A percentile compares a stretch with the other conserved stretches of the same genome.
These are phyloP conservation scores for Scytalidium sp. DNA, from an alignment of 2,329 filamentous ascomycete genomes.

Conservation along the genomic window DNA sequence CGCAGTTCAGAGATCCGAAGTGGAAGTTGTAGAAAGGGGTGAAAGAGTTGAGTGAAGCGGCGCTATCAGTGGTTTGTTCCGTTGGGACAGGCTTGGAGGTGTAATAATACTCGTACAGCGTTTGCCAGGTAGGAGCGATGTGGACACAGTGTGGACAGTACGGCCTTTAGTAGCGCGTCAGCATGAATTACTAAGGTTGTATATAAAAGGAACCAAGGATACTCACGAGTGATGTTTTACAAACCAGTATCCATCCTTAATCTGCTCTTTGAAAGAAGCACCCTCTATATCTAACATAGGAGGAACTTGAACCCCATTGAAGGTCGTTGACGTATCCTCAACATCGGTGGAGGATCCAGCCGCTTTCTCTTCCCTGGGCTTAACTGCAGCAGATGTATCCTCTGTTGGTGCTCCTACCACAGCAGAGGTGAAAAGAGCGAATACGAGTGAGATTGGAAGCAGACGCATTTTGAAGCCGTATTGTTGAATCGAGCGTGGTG, in stretches of 20 bases:
- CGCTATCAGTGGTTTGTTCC: conserved; percentile 29
- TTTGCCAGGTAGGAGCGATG: conserved; percentile 85
- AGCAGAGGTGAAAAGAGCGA: conserved; percentile 20
- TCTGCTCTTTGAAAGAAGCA: conserved; percentile 35
- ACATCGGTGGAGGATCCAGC: conserved; percentile 24
- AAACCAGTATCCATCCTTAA: conserved; percentile 30
- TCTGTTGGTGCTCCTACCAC: conserved; percentile 18
- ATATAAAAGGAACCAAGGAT: background rate
- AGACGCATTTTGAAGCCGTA: conserved; percentile 24
- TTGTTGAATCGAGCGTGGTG: background rate
- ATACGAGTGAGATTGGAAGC: conserved; percentile 21
- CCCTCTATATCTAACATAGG: conserved; percentile 44
- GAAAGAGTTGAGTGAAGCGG: conserved; percentile 55
- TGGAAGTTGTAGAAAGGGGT: conserved; percentile 83
- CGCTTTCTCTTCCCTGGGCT: conserved; percentile 15
- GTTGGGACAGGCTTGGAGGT: conserved; percentile 68
- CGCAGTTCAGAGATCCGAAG: conserved; percentile 83
- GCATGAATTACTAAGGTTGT: background rate
- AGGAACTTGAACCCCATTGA: conserved; percentile 50
- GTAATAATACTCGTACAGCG: conserved; percentile 84
- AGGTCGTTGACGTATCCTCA: conserved; percentile 34
- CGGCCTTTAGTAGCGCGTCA: conserved; percentile 17
- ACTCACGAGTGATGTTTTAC: conserved; percentile 31
- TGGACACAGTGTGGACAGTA: conserved; percentile 27
- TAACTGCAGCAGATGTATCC: conserved; percentile 8